Percentiles rank a stretch among this genome's conserved stretches.
Conservation (phyloP, 192 early-diverging fungal genomes). For the Coemansia sp. region DNA sequence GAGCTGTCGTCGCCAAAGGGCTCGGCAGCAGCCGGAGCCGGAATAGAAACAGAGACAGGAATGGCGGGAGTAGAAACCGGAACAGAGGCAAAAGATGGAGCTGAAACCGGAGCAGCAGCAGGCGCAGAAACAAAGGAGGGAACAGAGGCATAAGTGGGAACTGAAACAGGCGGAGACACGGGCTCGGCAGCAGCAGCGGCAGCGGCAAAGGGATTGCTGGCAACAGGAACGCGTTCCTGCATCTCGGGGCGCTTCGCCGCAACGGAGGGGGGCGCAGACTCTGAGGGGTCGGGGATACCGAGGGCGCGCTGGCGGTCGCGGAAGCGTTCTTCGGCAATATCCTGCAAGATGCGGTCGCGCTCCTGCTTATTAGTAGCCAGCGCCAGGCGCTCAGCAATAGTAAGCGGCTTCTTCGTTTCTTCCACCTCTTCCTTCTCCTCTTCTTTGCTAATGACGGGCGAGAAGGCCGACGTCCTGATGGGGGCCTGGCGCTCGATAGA, state of each 20-base stretch:
- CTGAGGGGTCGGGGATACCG: slow-evolving; percentile 22
- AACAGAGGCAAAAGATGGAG: not conserved
- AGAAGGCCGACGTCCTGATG: not conserved
- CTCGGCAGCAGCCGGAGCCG: not conserved
- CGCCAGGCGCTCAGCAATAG: slow-evolving; percentile 38
- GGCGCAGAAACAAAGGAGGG: not conserved
- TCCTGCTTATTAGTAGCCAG: slow-evolving; percentile 35
- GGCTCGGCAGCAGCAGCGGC: not conserved
- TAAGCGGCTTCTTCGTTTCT: not conserved
- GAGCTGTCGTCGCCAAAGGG: slow-evolving; percentile 28
- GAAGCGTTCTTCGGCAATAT: slow-evolving; percentile 49
- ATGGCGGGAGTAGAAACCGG: not conserved
- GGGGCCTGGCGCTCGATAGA: slow-evolving; percentile 13
- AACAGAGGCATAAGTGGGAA: not conserved
- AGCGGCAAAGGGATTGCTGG: slow-evolving; percentile 32
- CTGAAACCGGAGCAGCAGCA: not conserved
- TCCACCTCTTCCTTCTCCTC: not conserved
- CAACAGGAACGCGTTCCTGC: slow-evolving; percentile 4
- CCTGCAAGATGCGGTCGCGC: slow-evolving; percentile 41
- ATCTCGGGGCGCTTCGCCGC: slow-evolving; percentile 16
- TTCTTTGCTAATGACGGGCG: not conserved
- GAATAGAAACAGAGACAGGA: no score
- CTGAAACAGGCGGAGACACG: not conserved
- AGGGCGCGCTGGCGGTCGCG: slow-evolving; percentile 45
- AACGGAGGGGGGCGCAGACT: not conserved